Base-by-base conservation (phyloP, 2,329 filamentous ascomycete species). In the Coniochaeta pulveracea region DNA sequence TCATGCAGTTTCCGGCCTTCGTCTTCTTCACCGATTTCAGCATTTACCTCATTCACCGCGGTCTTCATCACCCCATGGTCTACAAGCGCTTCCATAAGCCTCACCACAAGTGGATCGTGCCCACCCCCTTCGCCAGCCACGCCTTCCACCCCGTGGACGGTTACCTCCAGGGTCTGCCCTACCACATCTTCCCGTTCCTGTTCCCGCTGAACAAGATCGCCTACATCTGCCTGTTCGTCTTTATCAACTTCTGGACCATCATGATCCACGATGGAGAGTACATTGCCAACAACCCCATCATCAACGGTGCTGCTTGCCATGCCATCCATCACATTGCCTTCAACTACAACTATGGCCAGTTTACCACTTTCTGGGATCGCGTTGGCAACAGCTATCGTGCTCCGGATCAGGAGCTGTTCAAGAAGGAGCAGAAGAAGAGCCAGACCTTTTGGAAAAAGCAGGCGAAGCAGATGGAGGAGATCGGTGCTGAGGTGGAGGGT, bases 91-190 rank as follows among this genome's bases (percentile, higher is more conserved):
- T 95, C 32, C 89, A 96, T 73, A 96, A 96, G 74, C 80, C 86
- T 44, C 89, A 96, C 61, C 89, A 96, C 76, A 95, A 94, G 66
- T 96, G 89, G 89, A 95, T 96, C 60, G 93, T 95, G 85, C 89
- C 89, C 3, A 93, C 85, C 3, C 89, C 89, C 1, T 95, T 76
- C 55, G 88, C 89, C 26, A 86, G 80, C 46, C 83, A 94, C 52
- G 89, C 89, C 37, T 96, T 96, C 72, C 86, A 96, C 64, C 88
- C 89, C 1, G 56, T 95, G 34, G 89, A 96, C 52, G 89, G 89
- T 50, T 95, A 80, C 60, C 71, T 77, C 9, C 89, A 96, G 64
- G 83, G 81, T 39, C 55, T 93, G 29, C 89, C 89, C 1, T 96
- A 96, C 63, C 89, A 96, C 61, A 47, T 94, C 44, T 95, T 89